Evolutionary conservation across 2,329 filamentous ascomycete genomes (phyloP).

Genomic region (Epichloe hybrida): DNA sequence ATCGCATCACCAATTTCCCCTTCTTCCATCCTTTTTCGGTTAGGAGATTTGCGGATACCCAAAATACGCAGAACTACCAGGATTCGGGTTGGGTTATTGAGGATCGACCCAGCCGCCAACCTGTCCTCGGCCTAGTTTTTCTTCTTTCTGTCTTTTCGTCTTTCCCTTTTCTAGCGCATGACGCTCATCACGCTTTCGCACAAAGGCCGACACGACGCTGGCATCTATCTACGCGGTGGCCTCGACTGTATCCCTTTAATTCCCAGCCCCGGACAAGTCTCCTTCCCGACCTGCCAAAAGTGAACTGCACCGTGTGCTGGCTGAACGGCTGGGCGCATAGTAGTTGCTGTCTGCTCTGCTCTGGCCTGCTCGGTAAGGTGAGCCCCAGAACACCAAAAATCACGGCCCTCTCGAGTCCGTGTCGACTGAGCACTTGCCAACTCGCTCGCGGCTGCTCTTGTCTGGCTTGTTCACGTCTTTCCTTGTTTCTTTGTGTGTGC

Average conservation of each 20-base stretch:
- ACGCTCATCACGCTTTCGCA: neutral
- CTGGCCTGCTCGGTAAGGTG: neutral
- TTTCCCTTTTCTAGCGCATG: neutral
- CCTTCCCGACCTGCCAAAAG: neutral
- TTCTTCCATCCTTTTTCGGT: neutral
- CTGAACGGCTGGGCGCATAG: neutral
- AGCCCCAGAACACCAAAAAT: neutral
- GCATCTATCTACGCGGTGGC: neutral
- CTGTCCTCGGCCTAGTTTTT: neutral
- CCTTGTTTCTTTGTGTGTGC: neutral
- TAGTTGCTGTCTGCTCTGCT: neutral
- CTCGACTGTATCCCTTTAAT: neutral
- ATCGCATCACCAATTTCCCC: conserved; percentile 2
- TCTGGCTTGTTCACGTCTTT: neutral
- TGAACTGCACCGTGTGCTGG: neutral
- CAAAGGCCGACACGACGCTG: neutral
- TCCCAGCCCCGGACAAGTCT: neutral
- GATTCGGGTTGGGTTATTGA: neutral
- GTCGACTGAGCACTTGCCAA: neutral
- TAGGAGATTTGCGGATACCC: conserved; percentile 2
- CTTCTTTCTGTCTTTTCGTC: neutral
- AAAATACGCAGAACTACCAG: neutral
- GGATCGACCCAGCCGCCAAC: neutral
- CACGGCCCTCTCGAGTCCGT: neutral
- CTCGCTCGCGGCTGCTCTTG: neutral